Evolutionary conservation across 257 asterid species (phyloP), one percentile per base, ranked within the genome.

Genomic region (Primulina eburnea): DNA sequence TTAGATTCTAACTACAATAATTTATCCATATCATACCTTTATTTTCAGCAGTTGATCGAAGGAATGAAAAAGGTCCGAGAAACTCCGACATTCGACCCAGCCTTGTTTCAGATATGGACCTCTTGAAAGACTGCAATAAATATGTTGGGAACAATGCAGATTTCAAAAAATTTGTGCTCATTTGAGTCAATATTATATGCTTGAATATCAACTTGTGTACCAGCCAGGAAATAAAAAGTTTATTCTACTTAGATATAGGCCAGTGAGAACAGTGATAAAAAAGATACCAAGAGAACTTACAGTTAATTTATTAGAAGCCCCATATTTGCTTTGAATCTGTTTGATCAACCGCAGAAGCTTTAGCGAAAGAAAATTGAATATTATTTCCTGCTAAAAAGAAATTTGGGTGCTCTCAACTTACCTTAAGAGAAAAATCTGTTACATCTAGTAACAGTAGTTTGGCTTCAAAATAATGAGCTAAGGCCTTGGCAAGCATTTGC

Each of bases 281-380:
- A 28, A 62, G 16, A 65, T 18, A 35, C 60, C 8, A 17, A 7
- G 43, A 29, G 50, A 69, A 81, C 96, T 89, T 81, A 92, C 95
- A 64, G 87, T 29, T 74, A 82, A 83, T 71, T 75, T 88, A 58
- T 34, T 70, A 17, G 77, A 9, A 70, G 80, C 76, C 47, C 98
- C 98, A 56, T 88, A 86, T 80, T 89, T 92, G 88, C 88, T 80
- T 76, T 83, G 95, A 38, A 92, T 83, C 98, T 92, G 87, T 76
- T 29, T 69, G 64, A 67, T 40, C 34, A 77, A 60, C 38, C 67
- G 79, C 55, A 63, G 58, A 62, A 67, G 64, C 64, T 62, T 73
- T 34, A 76, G 74, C 16, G 55, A 34, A 78, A 40, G 65, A 38
- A 69, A 32, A 65, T 32, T 12, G 59, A 43, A 32, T 55, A 64